Conservation (phyloP, 192 early-diverging fungal genomes). For the Backusella psychrophila region DNA sequence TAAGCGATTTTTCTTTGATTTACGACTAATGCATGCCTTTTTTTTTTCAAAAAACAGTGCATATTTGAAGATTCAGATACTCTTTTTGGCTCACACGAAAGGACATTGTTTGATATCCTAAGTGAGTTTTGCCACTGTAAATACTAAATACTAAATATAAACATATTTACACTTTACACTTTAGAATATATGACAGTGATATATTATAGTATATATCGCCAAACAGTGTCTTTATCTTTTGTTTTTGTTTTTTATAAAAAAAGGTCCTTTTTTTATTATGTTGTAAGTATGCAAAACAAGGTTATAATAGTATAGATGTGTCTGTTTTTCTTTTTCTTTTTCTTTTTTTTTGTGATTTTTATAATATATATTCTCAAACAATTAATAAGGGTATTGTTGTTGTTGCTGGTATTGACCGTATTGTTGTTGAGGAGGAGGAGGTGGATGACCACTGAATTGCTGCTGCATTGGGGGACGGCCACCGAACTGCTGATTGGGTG, state of each 20-base stretch:
- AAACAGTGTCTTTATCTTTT: too few species aligned
- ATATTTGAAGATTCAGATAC: too few species aligned
- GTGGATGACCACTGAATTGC: background rate
- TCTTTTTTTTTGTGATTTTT: background rate
- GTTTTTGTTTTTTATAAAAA: background rate
- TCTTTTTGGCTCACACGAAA: too few species aligned
- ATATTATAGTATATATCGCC: too few species aligned
- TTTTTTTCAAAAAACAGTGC: too few species aligned
- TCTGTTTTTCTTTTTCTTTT: background rate
- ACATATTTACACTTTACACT: too few species aligned
- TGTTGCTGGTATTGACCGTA: constrained; percentile 1
- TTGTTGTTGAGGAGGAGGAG: background rate
- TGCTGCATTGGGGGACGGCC: background rate
- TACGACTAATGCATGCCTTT: too few species aligned
- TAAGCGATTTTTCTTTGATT: too few species aligned
- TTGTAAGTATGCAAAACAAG: background rate
- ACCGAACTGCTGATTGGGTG: background rate
- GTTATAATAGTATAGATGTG: background rate
- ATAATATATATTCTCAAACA: background rate
- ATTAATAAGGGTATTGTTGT: background rate
- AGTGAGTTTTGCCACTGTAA: too few species aligned
- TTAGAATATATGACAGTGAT: too few species aligned
- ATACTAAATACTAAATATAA: too few species aligned
- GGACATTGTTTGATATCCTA: too few species aligned
- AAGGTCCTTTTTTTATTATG: background rate